Percentiles rank a stretch among this genome's conserved stretches.
phyloP scores from a whole-genome alignment of 495 filamentous ascomycete genomes.

The Trypethelium eluteriae region DNA sequence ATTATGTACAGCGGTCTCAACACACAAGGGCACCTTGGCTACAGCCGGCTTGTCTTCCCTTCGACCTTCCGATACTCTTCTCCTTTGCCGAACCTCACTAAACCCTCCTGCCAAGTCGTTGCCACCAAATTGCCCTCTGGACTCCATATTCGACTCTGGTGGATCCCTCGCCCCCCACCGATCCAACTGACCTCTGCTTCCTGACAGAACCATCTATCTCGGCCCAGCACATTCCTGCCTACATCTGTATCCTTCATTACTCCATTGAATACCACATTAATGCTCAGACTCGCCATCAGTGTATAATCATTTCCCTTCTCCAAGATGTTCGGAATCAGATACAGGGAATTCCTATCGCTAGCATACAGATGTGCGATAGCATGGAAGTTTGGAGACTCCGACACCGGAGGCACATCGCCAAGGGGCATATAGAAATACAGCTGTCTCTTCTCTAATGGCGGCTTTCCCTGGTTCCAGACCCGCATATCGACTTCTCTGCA shows the following conservation, averaged over 20 bases:
- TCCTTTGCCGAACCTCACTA: slow-evolving; percentile 25
- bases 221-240: slow-evolving; percentile 37
- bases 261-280: slow-evolving; percentile 55
- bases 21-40: background rate
- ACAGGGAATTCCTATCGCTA: slow-evolving; percentile 60
- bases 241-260: slow-evolving; percentile 35
- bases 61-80: slow-evolving; percentile 1
- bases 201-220: slow-evolving; percentile 57
- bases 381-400: slow-evolving; percentile 46
- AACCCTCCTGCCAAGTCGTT: slow-evolving; percentile 56
- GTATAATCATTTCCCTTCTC: slow-evolving; percentile 46
- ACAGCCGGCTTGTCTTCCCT: background rate
- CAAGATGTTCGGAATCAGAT: slow-evolving; percentile 54
- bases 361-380: slow-evolving; percentile 59
- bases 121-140: slow-evolving; percentile 54
- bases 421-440: slow-evolving; percentile 52
- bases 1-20: background rate
- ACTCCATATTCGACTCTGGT: slow-evolving; percentile 59
- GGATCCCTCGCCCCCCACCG: slow-evolving; percentile 49
- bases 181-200: slow-evolving; percentile 54
- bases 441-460: slow-evolving; percentile 51
- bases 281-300: slow-evolving; percentile 53
- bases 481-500: slow-evolving; percentile 59
- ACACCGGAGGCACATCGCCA: slow-evolving; percentile 26
- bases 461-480: slow-evolving; percentile 43